phyloP scores from a whole-genome alignment of 805 yeast species.

The Saturnispora dispora region DNA sequence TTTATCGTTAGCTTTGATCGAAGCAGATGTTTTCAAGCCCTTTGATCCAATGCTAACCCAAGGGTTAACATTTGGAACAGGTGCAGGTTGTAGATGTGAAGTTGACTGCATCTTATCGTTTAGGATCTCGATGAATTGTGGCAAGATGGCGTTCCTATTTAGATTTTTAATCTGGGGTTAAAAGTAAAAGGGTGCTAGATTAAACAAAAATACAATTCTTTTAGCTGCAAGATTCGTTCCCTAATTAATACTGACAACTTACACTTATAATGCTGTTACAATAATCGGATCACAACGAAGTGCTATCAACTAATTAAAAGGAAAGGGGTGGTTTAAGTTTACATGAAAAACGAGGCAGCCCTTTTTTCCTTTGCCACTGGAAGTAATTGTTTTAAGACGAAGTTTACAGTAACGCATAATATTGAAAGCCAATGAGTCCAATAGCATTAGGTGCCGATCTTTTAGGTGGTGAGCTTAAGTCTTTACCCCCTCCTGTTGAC shows the following conservation, averaged over 20 bases:
- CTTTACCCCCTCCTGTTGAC: conserved; percentile 8
- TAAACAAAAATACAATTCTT: background rate
- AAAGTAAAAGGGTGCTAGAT: background rate
- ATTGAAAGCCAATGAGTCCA: background rate
- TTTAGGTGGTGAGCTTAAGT: background rate
- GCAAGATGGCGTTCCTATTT: background rate
- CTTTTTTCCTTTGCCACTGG: background rate
- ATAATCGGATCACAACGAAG: background rate
- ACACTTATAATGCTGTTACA: background rate
- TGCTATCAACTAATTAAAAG: background rate
- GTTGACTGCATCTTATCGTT: background rate
- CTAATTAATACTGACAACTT: background rate
- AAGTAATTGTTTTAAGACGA: background rate
- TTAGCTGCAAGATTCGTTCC: background rate
- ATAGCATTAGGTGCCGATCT: background rate
- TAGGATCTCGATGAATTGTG: background rate
- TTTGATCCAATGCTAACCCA: conserved; percentile 14
- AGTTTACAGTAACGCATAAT: background rate
- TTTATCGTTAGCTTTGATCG: background rate
- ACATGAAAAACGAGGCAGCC: background rate
- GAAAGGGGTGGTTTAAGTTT: background rate
- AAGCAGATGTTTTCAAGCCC: conserved; percentile 1
- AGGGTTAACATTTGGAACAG: conserved; percentile 23
- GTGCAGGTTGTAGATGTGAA: conserved; percentile 20
- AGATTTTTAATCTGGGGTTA: background rate